Conservation (phyloP, 257 asterid genomes). For the Ilex aquifolium region DNA sequence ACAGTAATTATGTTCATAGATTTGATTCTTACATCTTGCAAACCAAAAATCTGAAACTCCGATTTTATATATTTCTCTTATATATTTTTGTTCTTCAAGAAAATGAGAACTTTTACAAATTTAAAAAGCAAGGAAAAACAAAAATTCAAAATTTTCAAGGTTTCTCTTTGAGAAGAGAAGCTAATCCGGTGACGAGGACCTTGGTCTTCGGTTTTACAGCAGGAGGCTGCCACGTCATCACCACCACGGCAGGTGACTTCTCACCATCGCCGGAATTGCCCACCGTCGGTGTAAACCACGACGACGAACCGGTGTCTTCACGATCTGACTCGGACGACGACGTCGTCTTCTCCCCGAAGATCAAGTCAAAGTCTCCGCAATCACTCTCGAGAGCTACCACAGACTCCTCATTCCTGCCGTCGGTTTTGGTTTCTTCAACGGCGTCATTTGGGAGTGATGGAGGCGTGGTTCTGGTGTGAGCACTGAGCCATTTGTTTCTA, state of each 20-base stretch:
- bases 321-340: conserved; percentile 1
- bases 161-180: conserved; percentile 78
- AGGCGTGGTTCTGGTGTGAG: conserved; percentile 39
- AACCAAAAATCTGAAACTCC: conserved; percentile 13
- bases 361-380: conserved; percentile 55
- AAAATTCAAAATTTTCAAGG: conserved; percentile 34
- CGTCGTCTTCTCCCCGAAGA: conserved; percentile 45
- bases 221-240: conserved; percentile 67
- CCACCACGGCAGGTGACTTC: conserved; percentile 19
- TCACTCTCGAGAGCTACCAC: conserved; percentile 27
- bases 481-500: conserved; percentile 78
- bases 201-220: conserved; percentile 61
- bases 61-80: conserved; percentile 17
- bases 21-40: not conserved
- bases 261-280: conserved; percentile 17
- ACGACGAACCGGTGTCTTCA: conserved; percentile 10
- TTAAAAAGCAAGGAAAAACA: conserved; percentile 12
- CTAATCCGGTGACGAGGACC: conserved; percentile 74
- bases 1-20: no score
- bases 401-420: not conserved
- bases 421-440: conserved; percentile 8
- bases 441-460: conserved; percentile 9
- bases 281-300: conserved; percentile 24
- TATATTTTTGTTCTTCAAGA: conserved; percentile 23
- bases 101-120: conserved; percentile 20